Evolutionary conservation across 352 stramenopile genomes (phyloP), one percentile per base, ranked within the genome.

Genomic region (Pythium scleroteichum): DNA sequence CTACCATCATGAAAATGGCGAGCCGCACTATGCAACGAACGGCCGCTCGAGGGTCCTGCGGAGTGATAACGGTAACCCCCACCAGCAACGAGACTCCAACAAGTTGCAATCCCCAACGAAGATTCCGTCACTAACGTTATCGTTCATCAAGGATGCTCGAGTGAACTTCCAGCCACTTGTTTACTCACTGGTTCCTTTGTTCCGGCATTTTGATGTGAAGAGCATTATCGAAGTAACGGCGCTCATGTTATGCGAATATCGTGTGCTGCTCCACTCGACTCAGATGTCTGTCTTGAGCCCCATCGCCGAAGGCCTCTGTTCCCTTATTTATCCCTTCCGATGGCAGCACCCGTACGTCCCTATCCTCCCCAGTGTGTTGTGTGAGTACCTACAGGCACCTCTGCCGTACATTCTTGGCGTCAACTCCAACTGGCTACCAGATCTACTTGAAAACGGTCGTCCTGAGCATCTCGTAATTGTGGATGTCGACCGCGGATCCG

Each of bases 311-410:
- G 79, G 77, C 0, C 53, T 95, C 6, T 94, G 84, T 27, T 72
- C 84, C 4, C 78, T 95, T 20, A 82, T 94, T 46, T 94, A 94
- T 67, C 86, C 86, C 4, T 94, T 95, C 61, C 79, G 78, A 41
- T 95, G 86, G 84, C 84, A 93, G 50, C 86, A 95, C 55, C 86
- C 84, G 16, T 95, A 94, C 51, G 79, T 95, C 5, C 84, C 86
- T 4, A 90, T 94, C 47, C 62, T 95, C 12, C 86, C 86, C 8
- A 82, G 76, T 19, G 80, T 94, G 13, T 64, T 95, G 10, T 90
- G 81, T 2, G 86, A 95, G 68, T 95, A 95, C 57, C 59, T 95
- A 1, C 86, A 95, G 52, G 86, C 86, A 2, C 86, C 84, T 7
- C 67, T 95, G 10, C 86, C 86, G 0, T 95, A 94, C 51, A 90